phyloP scores from a whole-genome alignment of 2,329 filamentous ascomycete genomes.

The Aureobasidium lini region DNA sequence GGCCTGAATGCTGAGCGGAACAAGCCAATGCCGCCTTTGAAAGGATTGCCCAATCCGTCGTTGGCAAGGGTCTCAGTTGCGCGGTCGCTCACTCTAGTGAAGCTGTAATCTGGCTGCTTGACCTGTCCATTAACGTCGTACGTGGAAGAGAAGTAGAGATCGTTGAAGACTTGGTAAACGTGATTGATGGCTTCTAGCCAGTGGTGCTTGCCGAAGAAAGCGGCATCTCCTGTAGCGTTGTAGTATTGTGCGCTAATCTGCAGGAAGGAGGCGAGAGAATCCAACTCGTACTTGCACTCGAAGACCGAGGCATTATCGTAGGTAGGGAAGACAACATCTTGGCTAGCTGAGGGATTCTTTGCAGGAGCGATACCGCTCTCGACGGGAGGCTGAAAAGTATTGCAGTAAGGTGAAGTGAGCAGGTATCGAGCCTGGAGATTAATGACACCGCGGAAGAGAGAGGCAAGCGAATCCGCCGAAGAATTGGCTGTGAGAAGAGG shows the following conservation, averaged over 20 bases:
- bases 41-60: constrained; percentile 43
- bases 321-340: constrained; percentile 36
- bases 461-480: constrained; percentile 53
- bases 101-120: constrained; percentile 38
- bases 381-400: constrained; percentile 45
- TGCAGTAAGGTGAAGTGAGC: constrained; percentile 49
- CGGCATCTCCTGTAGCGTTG: constrained; percentile 38
- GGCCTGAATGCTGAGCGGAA: constrained; percentile 44
- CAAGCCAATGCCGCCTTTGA: constrained; percentile 41
- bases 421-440: constrained; percentile 66
- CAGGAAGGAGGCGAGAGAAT: constrained; percentile 45
- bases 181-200: constrained; percentile 41
- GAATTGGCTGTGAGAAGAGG: constrained; percentile 50
- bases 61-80: constrained; percentile 47
- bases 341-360: constrained; percentile 31
- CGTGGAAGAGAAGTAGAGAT: constrained; percentile 39
- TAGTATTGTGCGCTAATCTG: constrained; percentile 45
- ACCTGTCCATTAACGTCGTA: constrained; percentile 41
- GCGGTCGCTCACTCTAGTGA: constrained; percentile 35
- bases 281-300: constrained; percentile 49
- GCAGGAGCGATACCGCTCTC: constrained; percentile 38
- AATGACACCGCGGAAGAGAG: constrained; percentile 62
- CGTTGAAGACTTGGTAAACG: constrained; percentile 31
- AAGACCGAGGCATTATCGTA: constrained; percentile 40
- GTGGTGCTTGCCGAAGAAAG: constrained; percentile 41